Conservation (phyloP, 305 asterid species). For the Fraxinus dipetala region DNA sequence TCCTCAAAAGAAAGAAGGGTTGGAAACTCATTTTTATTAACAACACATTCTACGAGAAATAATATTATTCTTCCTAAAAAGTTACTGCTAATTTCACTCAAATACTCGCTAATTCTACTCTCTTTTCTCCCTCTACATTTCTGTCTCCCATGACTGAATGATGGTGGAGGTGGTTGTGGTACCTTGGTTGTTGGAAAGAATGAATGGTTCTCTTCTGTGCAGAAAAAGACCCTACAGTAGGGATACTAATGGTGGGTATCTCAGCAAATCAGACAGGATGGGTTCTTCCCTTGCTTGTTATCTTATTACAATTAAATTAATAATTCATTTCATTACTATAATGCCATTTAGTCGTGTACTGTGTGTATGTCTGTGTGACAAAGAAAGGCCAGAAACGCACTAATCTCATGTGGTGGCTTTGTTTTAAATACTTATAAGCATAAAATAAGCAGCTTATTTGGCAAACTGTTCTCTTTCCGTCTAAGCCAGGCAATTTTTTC, state of each 20-base stretch:
- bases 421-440: neutral
- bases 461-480: constrained; percentile 43
- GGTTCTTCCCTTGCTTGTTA: constrained; percentile 45
- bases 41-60: neutral
- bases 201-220: constrained; percentile 57
- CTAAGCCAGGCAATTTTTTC: constrained; percentile 46
- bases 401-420: constrained; percentile 35
- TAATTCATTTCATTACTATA: neutral
- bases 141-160: constrained; percentile 1
- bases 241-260: constrained; percentile 19
- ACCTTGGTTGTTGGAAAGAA: constrained; percentile 46
- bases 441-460: constrained; percentile 10
- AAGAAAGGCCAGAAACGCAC: constrained; percentile 11
- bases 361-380: constrained; percentile 23
- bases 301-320: neutral
- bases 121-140: constrained; percentile 11
- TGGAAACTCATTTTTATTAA: neutral
- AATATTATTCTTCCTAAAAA: neutral
- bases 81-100: neutral
- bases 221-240: constrained; percentile 42
- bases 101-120: neutral
- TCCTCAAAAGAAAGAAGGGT: neutral
- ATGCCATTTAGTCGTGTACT: neutral
- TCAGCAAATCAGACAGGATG: constrained; percentile 37
- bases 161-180: constrained; percentile 10